Base-by-base conservation (phyloP, 768 basidiomycete species). In the Gelatoporia subvermispora region DNA sequence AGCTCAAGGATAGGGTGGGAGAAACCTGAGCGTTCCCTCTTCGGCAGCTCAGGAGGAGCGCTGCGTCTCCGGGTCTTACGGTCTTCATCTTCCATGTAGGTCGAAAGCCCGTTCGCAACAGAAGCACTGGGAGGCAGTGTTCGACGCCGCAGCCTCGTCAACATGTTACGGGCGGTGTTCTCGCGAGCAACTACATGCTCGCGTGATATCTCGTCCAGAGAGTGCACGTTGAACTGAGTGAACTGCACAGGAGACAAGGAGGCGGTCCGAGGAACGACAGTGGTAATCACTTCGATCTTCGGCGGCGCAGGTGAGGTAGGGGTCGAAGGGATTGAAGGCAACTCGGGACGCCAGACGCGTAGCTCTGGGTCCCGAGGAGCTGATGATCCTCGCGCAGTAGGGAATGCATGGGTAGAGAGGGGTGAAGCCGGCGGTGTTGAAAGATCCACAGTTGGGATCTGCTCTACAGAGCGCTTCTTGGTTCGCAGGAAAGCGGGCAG, bases 91-190 rank as follows among this genome's bases (percentile, higher is more conserved):
- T 55, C 51, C 36, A 55, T 57, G 41, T 42, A 65, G 53, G 18
- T 25, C 25, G 36, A 51, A 35, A 52, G 40, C n/a, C 52, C 47
- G 18, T 52, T 51, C 25, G 54, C 42, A 9, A 47, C 41, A 1
- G 49, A 51, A 5, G 54, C 49, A 24, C 46, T 70, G n/a, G 67
- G 65, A 10, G 72, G 68, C 43, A 71, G 50, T 5, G 75, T 79
- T 58, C 84, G 78, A 45, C 81, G 77, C 54, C 72, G 71, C 53
- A 90, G 71, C 16, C 79, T 78, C 24, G 72, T 74, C 45, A 86
- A 72, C 86, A 89, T 85, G 58, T 80, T 73, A 46, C 74, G 72
- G 5, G 82, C 77, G 38, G 72, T 78, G 57, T 75, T 71, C 51
- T 76, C 76, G 44, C 84, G 79, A 21, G 38, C 34, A 10, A 20